Conservation (phyloP, 495 filamentous ascomycete genomes). For the Daldinia caldariorum region DNA sequence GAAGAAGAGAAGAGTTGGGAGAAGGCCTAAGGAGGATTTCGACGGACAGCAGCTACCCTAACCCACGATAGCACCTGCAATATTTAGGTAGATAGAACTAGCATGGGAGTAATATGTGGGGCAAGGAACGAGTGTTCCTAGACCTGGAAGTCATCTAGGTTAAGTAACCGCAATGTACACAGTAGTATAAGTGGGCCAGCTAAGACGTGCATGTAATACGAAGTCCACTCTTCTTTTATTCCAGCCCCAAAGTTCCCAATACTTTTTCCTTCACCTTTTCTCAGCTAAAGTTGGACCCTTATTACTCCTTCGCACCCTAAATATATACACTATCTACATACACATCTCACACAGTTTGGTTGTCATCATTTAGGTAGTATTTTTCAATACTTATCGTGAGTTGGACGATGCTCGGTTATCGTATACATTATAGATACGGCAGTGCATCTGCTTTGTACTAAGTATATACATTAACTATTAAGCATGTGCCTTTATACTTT, state of each 20-base stretch:
- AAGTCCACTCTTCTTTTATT: constrained; percentile 29
- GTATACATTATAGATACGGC: neutral
- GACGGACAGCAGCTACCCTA: constrained; percentile 50
- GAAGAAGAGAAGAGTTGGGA: constrained; percentile 49
- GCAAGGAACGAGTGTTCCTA: constrained; percentile 46
- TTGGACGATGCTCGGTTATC: neutral
- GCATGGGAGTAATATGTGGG: constrained; percentile 49
- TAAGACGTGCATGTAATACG: constrained; percentile 41
- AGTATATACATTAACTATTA: neutral
- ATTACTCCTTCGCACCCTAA: constrained; percentile 1
- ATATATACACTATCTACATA: neutral
- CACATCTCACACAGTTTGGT: neutral
- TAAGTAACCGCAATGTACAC: constrained; percentile 42
- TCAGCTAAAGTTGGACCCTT: constrained; percentile 7
- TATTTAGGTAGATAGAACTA: constrained; percentile 43
- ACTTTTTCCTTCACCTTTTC: constrained; percentile 18
- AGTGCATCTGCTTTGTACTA: neutral
- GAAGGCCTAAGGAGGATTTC: constrained; percentile 49
- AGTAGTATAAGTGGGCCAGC: constrained; percentile 32
- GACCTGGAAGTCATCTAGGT: constrained; percentile 43
- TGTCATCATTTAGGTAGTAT: neutral
- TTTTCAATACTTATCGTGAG: neutral
- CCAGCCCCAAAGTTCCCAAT: constrained; percentile 29
- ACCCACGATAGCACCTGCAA: constrained; percentile 45
- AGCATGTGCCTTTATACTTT: neutral